A percentile compares a stretch with the other conserved stretches of the same genome.
Conservation (phyloP, 768 basidiomycete genomes). For the Suillus brevipes region DNA sequence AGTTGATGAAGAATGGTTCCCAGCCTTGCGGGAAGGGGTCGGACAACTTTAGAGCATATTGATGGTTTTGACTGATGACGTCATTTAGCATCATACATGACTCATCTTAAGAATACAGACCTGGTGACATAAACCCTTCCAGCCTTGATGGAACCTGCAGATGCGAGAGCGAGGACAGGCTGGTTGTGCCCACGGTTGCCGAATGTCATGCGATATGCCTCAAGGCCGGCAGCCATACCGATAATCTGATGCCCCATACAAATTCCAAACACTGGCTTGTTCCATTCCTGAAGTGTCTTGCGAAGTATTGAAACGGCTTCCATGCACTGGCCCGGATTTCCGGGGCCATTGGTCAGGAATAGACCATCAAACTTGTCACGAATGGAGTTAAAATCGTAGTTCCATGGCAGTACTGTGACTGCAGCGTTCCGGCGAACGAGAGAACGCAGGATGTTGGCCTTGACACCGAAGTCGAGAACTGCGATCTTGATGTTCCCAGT, state of each 20-base stretch:
- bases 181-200: slow-evolving; percentile 99
- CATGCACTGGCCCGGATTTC: slow-evolving; percentile 88
- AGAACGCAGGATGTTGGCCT: slow-evolving; percentile 94
- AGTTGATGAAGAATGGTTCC: slow-evolving; percentile 99
- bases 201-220: slow-evolving; percentile 98
- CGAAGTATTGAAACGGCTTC: slow-evolving; percentile 80
- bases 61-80: slow-evolving; percentile 83
- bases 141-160: slow-evolving; percentile 88
- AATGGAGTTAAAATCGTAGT: slow-evolving; percentile 92
- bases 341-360: slow-evolving; percentile 96
- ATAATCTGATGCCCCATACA: slow-evolving; percentile 99
- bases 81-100: neutral
- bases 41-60: slow-evolving; percentile 91
- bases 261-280: slow-evolving; percentile 93
- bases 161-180: slow-evolving; percentile 94
- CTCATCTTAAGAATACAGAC: slow-evolving; percentile 35
- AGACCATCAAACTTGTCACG: slow-evolving; percentile 92
- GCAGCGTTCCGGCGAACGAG: slow-evolving; percentile 89
- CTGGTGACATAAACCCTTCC: slow-evolving; percentile 97
- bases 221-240: slow-evolving; percentile 94
- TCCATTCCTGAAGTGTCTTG: slow-evolving; percentile 84
- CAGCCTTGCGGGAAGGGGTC: slow-evolving; percentile 96
- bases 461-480: slow-evolving; percentile 95
- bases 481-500: slow-evolving; percentile 88
- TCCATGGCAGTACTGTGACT: slow-evolving; percentile 96